Evolutionary conservation across 2,329 filamentous ascomycete genomes (phyloP), one percentile per base, ranked within the genome.

Genomic region (Geosmithia putterillii): DNA sequence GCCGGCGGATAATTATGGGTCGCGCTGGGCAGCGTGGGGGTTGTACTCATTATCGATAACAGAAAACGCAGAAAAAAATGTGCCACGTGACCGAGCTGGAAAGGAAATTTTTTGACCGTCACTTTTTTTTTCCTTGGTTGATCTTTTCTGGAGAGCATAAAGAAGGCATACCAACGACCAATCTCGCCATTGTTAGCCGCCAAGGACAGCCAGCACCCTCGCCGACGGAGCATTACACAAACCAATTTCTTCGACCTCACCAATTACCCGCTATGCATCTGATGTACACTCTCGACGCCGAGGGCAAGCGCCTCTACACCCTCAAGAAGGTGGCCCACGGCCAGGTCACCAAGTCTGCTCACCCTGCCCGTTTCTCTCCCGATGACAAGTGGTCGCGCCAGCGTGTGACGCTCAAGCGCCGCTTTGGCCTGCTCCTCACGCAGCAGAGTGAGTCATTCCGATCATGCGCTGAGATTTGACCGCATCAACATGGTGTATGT

Each of bases 361-460:
- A 96, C 70, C 90, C 92, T 40, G 92, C 92, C 38, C 78, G 92
- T 54, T 98, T 96, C 74, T 95, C 87, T 40, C 92, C 92, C 50
- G 92, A 98, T 68, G 92, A 98, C 74, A 95, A 95, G 74, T 96
- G 94, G 76, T 95, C 88, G 58, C 85, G 87, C 60, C 90, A 96
- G 70, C 81, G 92, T 54, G 88, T 96, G 41, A 94, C 88, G 18
- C 74, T 96, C 57, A 95, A 95, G 81, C 88, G 86, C 71, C 77
- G 92, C 58, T 96, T 94, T 60, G 83, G 83, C 41, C 74, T 95
- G 50, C 78, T 96, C 48, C 69, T 95, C 62, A 92, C 85, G 43
- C 86, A 94, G 73, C 83, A 70, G 61, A 70, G 72, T 76, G 50
- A 50, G 69, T 68, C 42, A 52, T 36, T 7, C 23, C 32, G 38